Base-by-base conservation (phyloP, 306 rosid genomes). In the Parietaria judaica region DNA sequence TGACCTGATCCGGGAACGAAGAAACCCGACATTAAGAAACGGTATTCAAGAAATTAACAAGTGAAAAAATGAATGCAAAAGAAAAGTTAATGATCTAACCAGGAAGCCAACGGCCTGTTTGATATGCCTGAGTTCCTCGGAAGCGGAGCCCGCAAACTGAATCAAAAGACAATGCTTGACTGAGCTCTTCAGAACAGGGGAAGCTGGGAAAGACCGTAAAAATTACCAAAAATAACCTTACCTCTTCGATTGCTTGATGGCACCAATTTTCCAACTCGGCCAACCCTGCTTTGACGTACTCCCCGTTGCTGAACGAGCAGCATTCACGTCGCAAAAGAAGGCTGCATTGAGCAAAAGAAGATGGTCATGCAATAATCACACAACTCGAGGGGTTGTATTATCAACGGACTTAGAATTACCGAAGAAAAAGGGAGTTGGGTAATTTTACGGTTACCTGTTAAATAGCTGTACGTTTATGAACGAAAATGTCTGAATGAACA, bases 51-150 rank as follows among this genome's bases (percentile, higher is more conserved):
- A 58, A 59, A 63, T 51, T 14, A 54, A 72, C 71, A 14, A 51
- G 63, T 51, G 3, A 23, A 15, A 37, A 68, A 45, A 34, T 58
- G 13, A 8, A 52, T 38, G 51, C 14, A 37, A 57, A 23, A 7
- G n/a, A 45, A 23, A 62, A 45, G 39, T 15, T 13, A 36, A 64
- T 56, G 63, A 64, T 59, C 79, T 69, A 84, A 92, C 99, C 51
- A 92, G 85, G 81, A 92, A 92, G 59, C 99, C 99, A 69, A 92
- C 96, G 56, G 99, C 99, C 83, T 92, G 99, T 79, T 96, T 84
- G 71, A 92, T 88, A 76, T 92, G 99, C 83, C 69, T 88, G 71
- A 92, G 69, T 65, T 92, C 99, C 51, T 92, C 99, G 94, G 94
- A 88, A 54, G 96, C 99, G 7, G 85, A 75, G 59, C 99, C 96